These are phyloP conservation scores for Aspergillus melleus DNA, from an alignment of 2,329 filamentous ascomycete species.

Conservation along the genomic window DNA sequence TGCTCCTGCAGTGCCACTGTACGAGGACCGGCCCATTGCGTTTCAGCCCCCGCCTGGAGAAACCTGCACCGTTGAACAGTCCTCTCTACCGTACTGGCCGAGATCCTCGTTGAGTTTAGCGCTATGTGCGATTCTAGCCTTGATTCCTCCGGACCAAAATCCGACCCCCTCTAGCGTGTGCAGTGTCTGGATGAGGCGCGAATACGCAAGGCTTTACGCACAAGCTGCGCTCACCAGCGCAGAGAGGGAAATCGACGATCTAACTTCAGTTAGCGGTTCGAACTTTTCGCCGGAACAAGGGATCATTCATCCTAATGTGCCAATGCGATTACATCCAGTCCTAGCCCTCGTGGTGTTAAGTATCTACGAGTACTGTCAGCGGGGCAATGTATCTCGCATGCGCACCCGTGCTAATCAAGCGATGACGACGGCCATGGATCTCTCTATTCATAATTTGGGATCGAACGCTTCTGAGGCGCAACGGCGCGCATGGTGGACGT, in stretches of 20 bases:
- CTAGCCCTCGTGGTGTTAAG: conserved; percentile 22
- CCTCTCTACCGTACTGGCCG: conserved; percentile 21
- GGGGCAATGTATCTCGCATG: conserved; percentile 24
- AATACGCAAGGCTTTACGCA: conserved; percentile 25
- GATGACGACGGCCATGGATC: conserved; percentile 28
- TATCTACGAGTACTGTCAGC: conserved; percentile 27
- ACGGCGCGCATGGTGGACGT: conserved; percentile 28
- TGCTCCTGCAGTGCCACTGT: conserved; percentile 5
- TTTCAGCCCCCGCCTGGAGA: not conserved
- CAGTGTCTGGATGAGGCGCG: conserved; percentile 13
- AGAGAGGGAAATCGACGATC: conserved; percentile 17
- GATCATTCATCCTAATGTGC: conserved; percentile 16
- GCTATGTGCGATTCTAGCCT: conserved; percentile 21
- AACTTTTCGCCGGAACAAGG: not conserved
- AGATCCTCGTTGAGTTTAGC: conserved; percentile 21
- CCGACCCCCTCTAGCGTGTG: conserved; percentile 7
- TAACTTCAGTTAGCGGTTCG: not conserved
- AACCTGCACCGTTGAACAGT: conserved; percentile 6
- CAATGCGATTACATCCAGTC: conserved; percentile 16
- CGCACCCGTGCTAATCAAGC: conserved; percentile 25
- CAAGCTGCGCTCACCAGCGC: conserved; percentile 19
- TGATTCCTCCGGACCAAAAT: conserved; percentile 21
- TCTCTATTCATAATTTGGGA: conserved; percentile 20
- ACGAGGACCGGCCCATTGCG: conserved; percentile 14
- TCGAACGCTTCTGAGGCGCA: conserved; percentile 18